These are phyloP conservation scores for Penicillium sp. DNA, from an alignment of 2,329 filamentous ascomycete species.

Conservation along the genomic window DNA sequence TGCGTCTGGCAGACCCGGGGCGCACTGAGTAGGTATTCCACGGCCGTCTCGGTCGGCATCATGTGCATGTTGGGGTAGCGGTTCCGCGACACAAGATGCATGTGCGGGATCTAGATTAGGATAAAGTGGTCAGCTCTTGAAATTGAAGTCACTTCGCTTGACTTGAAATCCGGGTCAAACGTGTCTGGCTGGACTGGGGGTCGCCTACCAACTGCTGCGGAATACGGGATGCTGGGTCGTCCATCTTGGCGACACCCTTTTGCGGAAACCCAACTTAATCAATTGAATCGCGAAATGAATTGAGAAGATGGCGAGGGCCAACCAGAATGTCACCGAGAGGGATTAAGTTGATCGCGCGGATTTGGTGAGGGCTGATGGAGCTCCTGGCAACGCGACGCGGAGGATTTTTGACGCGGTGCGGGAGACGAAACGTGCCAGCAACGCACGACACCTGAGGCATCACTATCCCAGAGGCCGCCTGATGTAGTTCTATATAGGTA, in stretches of 20 bases:
- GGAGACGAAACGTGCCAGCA: constrained; percentile 13
- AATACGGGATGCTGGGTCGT: constrained; percentile 52
- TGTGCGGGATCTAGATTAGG: constrained; percentile 71
- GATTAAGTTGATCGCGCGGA: constrained; percentile 13
- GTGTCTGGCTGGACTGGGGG: constrained; percentile 14
- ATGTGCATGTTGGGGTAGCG: constrained; percentile 75
- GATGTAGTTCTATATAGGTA: not conserved
- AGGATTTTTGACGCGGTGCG: constrained; percentile 40
- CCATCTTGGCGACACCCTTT: constrained; percentile 42
- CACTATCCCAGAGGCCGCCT: not conserved
- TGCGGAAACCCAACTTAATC: constrained; percentile 12
- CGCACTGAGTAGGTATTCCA: constrained; percentile 80
- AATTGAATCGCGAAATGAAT: constrained; percentile 22
- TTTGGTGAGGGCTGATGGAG: constrained; percentile 23
- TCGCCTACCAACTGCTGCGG: constrained; percentile 49
- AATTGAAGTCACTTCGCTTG: not conserved
- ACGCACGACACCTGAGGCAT: constrained; percentile 34
- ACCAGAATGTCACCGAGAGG: constrained; percentile 18
- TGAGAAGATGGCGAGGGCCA: constrained; percentile 1
- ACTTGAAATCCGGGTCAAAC: constrained; percentile 1
- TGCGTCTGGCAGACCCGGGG: constrained; percentile 82
- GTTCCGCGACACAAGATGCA: constrained; percentile 85
- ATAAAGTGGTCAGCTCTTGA: constrained; percentile 22
- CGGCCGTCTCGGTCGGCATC: constrained; percentile 74
- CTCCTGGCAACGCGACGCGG: constrained; percentile 42